Percentiles rank a stretch among this genome's conserved stretches.
Conservation (phyloP, 2,329 filamentous ascomycete genomes). For the Tolypocladium album region DNA sequence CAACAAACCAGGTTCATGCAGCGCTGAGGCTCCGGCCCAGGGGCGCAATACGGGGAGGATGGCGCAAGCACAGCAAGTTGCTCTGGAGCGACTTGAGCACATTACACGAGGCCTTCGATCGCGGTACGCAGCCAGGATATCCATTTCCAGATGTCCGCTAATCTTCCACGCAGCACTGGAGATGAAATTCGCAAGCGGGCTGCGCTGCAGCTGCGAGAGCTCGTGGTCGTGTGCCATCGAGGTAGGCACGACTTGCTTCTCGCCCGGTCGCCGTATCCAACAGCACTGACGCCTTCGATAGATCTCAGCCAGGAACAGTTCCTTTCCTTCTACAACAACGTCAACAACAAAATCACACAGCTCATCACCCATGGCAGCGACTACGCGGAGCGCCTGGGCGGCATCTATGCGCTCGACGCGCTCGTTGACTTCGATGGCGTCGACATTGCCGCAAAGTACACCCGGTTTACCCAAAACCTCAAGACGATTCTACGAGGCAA, state of each 20-base stretch:
- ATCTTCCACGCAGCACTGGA: slow-evolving; percentile 14
- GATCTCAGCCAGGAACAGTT: slow-evolving; percentile 79
- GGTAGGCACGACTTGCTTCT: slow-evolving; percentile 24
- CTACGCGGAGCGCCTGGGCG: slow-evolving; percentile 79
- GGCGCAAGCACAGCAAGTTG: slow-evolving; percentile 38
- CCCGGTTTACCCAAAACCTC: slow-evolving; percentile 84
- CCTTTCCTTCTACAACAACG: slow-evolving; percentile 41
- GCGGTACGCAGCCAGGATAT: slow-evolving; percentile 26
- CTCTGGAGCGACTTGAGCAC: slow-evolving; percentile 43
- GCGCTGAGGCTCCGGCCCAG: slow-evolving; percentile 10
- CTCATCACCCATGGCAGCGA: slow-evolving; percentile 80
- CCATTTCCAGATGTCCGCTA: slow-evolving; percentile 3
- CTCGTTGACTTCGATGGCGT: slow-evolving; percentile 95
- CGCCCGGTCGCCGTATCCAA: neutral
- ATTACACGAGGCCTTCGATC: slow-evolving; percentile 45
- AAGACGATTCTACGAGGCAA: slow-evolving; percentile 81
- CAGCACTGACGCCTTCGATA: slow-evolving; percentile 15
- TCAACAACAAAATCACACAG: slow-evolving; percentile 46
- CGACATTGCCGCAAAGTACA: slow-evolving; percentile 86
- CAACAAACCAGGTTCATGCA: slow-evolving; percentile 15
- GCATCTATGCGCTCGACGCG: slow-evolving; percentile 82
- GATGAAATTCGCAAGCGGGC: slow-evolving; percentile 44
- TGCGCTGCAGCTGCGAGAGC: slow-evolving; percentile 42
- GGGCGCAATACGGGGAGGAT: slow-evolving; percentile 20
- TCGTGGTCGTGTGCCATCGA: slow-evolving; percentile 44